A percentile compares a stretch with the other conserved stretches of the same genome.
Evolutionary conservation across 208 protist species (phyloP).

Genomic region (Wallacemonas collosoma): DNA sequence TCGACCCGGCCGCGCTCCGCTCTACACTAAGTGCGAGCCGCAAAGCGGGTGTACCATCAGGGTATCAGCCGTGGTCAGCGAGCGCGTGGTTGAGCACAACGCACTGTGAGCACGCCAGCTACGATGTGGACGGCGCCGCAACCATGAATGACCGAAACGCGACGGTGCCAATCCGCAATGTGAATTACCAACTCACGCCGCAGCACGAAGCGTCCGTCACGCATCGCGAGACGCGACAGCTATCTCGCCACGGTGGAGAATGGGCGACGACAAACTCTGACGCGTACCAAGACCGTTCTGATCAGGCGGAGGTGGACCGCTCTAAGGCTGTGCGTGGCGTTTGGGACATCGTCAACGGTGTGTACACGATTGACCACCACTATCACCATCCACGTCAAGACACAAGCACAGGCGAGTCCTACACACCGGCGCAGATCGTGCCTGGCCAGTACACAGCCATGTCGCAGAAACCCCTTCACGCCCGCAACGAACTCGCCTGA

Average conservation of each 20-base stretch:
- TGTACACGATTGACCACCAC: slow-evolving; percentile 83
- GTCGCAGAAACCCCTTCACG: slow-evolving; percentile 71
- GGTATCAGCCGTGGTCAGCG: slow-evolving; percentile 71
- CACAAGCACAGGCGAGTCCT: slow-evolving; percentile 66
- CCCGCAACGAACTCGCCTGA: slow-evolving; percentile 50
- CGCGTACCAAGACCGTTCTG: slow-evolving; percentile 64
- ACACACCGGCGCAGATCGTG: slow-evolving; percentile 78
- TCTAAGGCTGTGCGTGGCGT: slow-evolving; percentile 57
- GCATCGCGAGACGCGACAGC: slow-evolving; percentile 39
- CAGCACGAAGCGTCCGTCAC: slow-evolving; percentile 55
- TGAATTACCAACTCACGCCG: slow-evolving; percentile 60
- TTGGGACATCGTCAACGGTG: slow-evolving; percentile 81
- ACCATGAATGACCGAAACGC: slow-evolving; percentile 61
- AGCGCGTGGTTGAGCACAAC: slow-evolving; percentile 87
- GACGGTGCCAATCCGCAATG: slow-evolving; percentile 69
- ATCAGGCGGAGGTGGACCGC: slow-evolving; percentile 62
- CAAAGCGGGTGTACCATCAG: slow-evolving; percentile 47
- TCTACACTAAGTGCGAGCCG: slow-evolving; percentile 48
- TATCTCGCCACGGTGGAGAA: slow-evolving; percentile 34
- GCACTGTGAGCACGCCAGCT: slow-evolving; percentile 73
- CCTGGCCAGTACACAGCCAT: slow-evolving; percentile 88
- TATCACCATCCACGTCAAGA: slow-evolving; percentile 86
- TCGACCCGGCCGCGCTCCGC: slow-evolving; percentile 53
- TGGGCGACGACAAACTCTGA: slow-evolving; percentile 75
- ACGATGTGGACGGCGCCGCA: slow-evolving; percentile 63